Conservation (phyloP, 23 red algal genomes). For the Gracilaria caudata region DNA sequence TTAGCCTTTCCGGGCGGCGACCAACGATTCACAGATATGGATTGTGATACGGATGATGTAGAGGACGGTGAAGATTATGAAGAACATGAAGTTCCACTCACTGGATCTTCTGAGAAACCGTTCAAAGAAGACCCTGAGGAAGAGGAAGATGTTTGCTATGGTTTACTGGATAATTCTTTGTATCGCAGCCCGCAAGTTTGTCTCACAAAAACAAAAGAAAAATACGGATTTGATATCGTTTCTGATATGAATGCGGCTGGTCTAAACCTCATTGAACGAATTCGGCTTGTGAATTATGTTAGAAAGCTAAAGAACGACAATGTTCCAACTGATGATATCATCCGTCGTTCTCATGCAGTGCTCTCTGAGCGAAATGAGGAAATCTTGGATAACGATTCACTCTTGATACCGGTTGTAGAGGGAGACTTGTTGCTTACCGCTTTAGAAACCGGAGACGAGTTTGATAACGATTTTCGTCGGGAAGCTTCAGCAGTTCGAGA, state of each 20-base stretch:
- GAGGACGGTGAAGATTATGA: conserved; percentile 34
- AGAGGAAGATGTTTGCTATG: conserved; percentile 31
- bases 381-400: conserved; percentile 42
- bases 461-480: conserved; percentile 25
- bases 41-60: conserved; percentile 36
- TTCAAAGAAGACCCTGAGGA: background rate
- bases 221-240: conserved; percentile 48
- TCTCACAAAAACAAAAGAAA: conserved; percentile 22
- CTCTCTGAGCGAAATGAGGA: background rate
- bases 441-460: conserved; percentile 49
- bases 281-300: conserved; percentile 43
- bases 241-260: conserved; percentile 41
- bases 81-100: background rate
- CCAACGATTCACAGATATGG: conserved; percentile 29
- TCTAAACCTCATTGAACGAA: conserved; percentile 44
- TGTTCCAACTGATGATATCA: conserved; percentile 5
- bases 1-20: conserved; percentile 54
- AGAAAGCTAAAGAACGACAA: conserved; percentile 26
- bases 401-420: conserved; percentile 44
- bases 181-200: conserved; percentile 22
- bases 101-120: conserved; percentile 7
- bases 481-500: conserved; percentile 14
- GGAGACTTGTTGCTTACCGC: conserved; percentile 55
- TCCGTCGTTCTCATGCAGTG: background rate
- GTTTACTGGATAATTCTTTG: conserved; percentile 37